These are phyloP conservation scores for Penicillium nucicola DNA, from an alignment of 495 filamentous ascomycete species.

Conservation along the genomic window DNA sequence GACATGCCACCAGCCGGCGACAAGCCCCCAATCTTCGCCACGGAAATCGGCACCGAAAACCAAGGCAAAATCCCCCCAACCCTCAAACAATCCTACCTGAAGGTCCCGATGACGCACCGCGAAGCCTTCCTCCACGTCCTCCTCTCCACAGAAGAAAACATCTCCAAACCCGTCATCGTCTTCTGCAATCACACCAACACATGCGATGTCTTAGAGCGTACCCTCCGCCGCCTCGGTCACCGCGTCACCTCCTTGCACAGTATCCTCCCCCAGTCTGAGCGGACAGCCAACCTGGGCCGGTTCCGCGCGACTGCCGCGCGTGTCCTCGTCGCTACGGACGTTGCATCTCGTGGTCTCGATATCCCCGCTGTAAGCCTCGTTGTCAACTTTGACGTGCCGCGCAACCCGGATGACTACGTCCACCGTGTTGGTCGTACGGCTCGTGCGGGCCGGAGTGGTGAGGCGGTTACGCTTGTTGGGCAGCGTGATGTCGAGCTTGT, in stretches of 20 bases:
- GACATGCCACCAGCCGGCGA: constrained; percentile 61
- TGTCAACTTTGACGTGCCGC: constrained; percentile 91
- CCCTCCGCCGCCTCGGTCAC: constrained; percentile 79
- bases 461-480: constrained; percentile 83
- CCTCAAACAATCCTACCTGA: constrained; percentile 78
- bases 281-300: constrained; percentile 80
- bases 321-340: constrained; percentile 91
- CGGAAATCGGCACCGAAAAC: constrained; percentile 76
- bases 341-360: constrained; percentile 93
- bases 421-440: constrained; percentile 95
- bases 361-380: constrained; percentile 90
- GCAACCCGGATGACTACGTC: constrained; percentile 95
- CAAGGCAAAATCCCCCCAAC: constrained; percentile 69
- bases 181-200: constrained; percentile 93
- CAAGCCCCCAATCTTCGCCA: constrained; percentile 77
- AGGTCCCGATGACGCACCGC: constrained; percentile 82
- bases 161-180: constrained; percentile 73
- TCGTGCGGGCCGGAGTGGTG: constrained; percentile 78
- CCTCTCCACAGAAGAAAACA: constrained; percentile 73
- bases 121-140: constrained; percentile 93
- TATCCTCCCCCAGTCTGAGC: constrained; percentile 73
- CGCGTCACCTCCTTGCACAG: constrained; percentile 90
- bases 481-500: constrained; percentile 88
- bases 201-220: constrained; percentile 81
- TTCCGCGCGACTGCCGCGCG: constrained; percentile 91